Base-by-base conservation (phyloP, 805 yeast genomes). In the Millerago galiae region DNA sequence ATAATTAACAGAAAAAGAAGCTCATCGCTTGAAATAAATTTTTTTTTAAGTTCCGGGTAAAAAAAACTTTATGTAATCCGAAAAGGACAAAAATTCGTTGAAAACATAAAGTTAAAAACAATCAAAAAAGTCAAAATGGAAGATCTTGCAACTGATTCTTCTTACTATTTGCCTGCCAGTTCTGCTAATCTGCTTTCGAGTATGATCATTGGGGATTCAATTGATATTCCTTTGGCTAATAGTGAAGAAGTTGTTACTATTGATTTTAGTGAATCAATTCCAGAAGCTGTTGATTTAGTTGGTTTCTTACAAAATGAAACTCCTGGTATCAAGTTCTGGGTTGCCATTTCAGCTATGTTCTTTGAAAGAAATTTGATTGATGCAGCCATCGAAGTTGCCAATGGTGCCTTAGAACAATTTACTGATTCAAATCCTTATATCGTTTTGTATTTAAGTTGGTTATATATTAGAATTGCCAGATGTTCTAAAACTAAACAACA, bases 161-260 rank as follows among this genome's bases (percentile, higher is more conserved):
- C 48, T 4, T 46, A 43, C 32, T 46, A 46, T 28, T 6, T 34
- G 7, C 25, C 34, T 8, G 32, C 14, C 9, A 15, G 32, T 29
- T 7, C 16, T 15, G 18, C 18, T 10, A 31, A 31, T 14, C 9
- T 37, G 39, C 10, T 41, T 40, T 2, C 37, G 24, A 12, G 27
- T 38, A 7, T n/a, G 17, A 14, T 7, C 7, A 21, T 7, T 21
- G 24, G 24, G 24, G 41, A 46, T 24, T 34, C 48, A 8, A 41
- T 67, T 34, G 72, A 68, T 60, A 83, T 91, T 55, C 96, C 95
- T 34, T 67, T 88, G 58, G 72, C 72, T 48, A 83, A 75, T 43
- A 80, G 81, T 44, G 85, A 83, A 54, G 95, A 89, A 64, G 84
- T 87, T 47, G 96, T 91, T 49, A 83, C 87, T 40, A 77, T 93